phyloP scores from a whole-genome alignment of 306 rosid species.

The Cicer chorassanicum region DNA sequence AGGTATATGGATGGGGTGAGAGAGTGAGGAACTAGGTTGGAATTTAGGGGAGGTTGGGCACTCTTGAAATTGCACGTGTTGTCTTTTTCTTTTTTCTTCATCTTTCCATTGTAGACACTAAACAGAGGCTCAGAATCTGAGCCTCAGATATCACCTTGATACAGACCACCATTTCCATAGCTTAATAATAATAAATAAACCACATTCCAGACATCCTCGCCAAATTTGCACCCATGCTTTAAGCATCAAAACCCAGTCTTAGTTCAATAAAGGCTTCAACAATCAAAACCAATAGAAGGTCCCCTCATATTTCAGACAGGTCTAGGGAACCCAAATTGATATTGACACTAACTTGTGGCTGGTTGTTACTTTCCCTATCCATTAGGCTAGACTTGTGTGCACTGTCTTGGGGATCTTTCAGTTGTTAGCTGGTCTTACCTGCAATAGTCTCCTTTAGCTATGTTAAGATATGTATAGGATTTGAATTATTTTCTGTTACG shows the following conservation, averaged over 20 bases:
- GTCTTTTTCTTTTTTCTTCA: background rate
- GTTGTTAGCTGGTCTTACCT: background rate
- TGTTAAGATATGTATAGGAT: too few relatives aligned
- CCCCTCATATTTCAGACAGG: conserved; percentile 7
- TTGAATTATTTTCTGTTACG: too few relatives aligned
- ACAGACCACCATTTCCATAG: background rate
- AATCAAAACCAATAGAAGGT: background rate
- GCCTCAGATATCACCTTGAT: background rate
- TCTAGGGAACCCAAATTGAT: background rate
- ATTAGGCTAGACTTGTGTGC: background rate
- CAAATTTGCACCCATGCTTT: conserved; percentile 13
- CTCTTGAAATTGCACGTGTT: background rate
- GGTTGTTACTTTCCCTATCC: conserved; percentile 14
- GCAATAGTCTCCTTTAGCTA: background rate
- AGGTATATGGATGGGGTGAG: background rate
- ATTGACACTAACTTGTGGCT: conserved; percentile 13
- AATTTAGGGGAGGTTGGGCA: background rate
- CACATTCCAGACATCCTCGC: background rate
- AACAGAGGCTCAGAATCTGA: background rate
- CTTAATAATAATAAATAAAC: background rate
- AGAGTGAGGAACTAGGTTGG: background rate
- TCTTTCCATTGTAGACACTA: background rate
- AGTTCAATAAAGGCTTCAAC: conserved; percentile 14
- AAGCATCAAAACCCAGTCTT: background rate
- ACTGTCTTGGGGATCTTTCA: conserved; percentile 7